These are phyloP conservation scores for Coleophoma cylindrospora DNA, from an alignment of 2,329 filamentous ascomycete species.

Conservation along the genomic window DNA sequence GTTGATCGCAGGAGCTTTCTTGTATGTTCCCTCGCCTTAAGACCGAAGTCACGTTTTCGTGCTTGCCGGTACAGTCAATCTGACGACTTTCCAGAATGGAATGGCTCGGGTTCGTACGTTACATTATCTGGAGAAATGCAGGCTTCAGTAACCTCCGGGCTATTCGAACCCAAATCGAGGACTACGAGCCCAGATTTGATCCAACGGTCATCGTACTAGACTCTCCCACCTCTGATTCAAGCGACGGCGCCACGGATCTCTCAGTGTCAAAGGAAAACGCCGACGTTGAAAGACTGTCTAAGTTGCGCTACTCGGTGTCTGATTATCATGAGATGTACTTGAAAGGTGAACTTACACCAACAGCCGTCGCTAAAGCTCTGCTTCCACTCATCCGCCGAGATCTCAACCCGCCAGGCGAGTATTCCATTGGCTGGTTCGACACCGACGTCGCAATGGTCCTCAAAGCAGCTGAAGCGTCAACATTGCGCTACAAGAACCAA, in stretches of 20 bases:
- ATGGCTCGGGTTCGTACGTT: constrained; percentile 51
- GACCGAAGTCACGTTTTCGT: background rate
- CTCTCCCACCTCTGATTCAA: constrained; percentile 44
- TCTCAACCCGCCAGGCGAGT: too few relatives aligned
- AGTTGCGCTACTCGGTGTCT: too few relatives aligned
- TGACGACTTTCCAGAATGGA: constrained; percentile 36
- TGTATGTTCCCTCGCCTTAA: background rate
- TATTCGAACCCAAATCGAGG: constrained; percentile 36
- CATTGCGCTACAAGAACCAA: constrained; percentile 33
- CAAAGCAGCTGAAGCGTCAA: too few relatives aligned
- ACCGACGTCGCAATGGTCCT: too few relatives aligned
- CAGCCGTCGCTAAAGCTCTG: too few relatives aligned
- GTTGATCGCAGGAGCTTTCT: background rate
- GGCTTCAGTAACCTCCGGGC: constrained; percentile 41
- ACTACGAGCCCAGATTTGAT: constrained; percentile 39
- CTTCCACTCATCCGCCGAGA: too few relatives aligned
- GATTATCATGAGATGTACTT: too few relatives aligned
- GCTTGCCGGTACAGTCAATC: background rate
- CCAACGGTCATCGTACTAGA: constrained; percentile 39
- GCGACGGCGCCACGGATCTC: too few relatives aligned
- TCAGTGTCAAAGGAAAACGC: too few relatives aligned
- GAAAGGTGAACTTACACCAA: too few relatives aligned
- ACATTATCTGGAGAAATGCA: constrained; percentile 64
- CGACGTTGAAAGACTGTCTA: too few relatives aligned
- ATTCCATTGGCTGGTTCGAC: too few relatives aligned